Conservation (phyloP, 2,329 filamentous ascomycete genomes). For the Pseudocercospora eumusae region DNA sequence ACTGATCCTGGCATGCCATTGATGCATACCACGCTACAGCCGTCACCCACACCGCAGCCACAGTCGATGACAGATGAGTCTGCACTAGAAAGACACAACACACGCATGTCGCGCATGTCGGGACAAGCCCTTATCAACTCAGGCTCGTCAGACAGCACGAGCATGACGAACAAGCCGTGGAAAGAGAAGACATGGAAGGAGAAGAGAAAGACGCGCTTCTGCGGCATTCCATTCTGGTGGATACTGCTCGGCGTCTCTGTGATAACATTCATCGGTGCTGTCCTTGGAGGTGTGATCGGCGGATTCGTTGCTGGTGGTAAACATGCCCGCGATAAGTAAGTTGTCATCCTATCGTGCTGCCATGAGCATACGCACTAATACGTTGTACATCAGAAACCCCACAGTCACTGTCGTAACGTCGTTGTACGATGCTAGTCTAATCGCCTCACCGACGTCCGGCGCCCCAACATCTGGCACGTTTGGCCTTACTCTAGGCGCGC, state of each 20-base stretch:
- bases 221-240: conserved; percentile 41
- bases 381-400: conserved; percentile 16
- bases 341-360: conserved; percentile 1
- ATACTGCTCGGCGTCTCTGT: conserved; percentile 36
- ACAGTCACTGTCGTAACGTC: conserved; percentile 32
- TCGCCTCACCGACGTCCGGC: conserved; percentile 56
- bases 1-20: conserved; percentile 39
- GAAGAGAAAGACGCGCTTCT: conserved; percentile 41
- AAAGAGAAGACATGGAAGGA: conserved; percentile 44
- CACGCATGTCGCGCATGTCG: conserved; percentile 16
- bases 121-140: conserved; percentile 13
- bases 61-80: conserved; percentile 43
- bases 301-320: conserved; percentile 37
- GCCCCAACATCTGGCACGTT: conserved; percentile 59
- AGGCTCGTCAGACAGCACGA: conserved; percentile 10
- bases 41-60: conserved; percentile 31
- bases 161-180: conserved; percentile 37
- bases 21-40: conserved; percentile 39
- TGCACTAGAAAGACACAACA: conserved; percentile 21
- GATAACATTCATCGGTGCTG: conserved; percentile 37
- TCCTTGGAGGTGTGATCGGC: conserved; percentile 41
- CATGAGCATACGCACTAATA: conserved; percentile 5
- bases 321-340: conserved; percentile 31
- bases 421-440: conserved; percentile 41
- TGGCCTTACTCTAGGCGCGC: conserved; percentile 55